Conservation (phyloP, 148 eudicot genomes). For the Rhododendron vialii region DNA sequence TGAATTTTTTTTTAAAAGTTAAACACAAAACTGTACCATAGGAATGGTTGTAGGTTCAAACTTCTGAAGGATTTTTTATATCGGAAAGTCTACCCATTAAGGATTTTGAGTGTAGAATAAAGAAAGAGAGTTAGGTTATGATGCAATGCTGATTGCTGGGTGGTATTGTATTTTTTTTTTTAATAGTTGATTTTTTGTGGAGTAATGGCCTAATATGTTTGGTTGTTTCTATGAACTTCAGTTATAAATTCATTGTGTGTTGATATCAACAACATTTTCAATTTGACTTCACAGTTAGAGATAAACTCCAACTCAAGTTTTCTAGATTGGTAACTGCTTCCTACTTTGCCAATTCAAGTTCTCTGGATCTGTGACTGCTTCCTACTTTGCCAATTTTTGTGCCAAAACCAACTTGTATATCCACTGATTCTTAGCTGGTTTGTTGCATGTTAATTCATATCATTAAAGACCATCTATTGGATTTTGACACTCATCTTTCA, state of each 20-base stretch:
- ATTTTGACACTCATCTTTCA: background rate
- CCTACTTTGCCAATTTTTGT: background rate
- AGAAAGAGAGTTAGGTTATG: background rate
- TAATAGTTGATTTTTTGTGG: background rate
- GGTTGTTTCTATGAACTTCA: background rate
- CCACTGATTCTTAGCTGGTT: background rate
- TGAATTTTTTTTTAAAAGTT: background rate
- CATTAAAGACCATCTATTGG: background rate
- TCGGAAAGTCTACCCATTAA: background rate
- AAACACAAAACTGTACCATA: background rate
- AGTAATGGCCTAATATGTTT: background rate
- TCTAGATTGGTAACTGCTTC: background rate
- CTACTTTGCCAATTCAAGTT: background rate
- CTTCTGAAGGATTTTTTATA: background rate
- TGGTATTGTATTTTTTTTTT: background rate
- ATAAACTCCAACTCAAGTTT: no score
- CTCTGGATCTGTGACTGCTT: background rate
- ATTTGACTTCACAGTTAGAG: background rate
- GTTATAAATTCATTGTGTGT: background rate
- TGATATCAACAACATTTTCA: background rate
- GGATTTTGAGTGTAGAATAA: background rate
- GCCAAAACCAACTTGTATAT: background rate
- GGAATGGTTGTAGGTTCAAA: background rate
- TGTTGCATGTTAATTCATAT: background rate
- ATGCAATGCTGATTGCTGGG: background rate